phyloP scores from a whole-genome alignment of 1,139 yeast species.

The Arxiozyma slooffiae region DNA sequence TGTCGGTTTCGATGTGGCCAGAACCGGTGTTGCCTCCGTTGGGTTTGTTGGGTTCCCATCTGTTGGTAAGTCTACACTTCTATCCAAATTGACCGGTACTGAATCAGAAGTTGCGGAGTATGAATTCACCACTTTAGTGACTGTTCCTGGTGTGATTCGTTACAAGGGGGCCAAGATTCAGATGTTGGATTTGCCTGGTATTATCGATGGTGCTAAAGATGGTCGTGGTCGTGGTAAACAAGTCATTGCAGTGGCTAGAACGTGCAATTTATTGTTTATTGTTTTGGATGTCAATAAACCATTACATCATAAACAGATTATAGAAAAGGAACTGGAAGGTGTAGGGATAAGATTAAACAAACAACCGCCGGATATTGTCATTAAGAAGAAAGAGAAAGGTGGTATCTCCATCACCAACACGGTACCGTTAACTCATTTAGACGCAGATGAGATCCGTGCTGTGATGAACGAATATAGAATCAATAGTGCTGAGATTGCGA shows the following conservation, averaged over 20 bases:
- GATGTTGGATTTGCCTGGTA: slow-evolving; percentile 97
- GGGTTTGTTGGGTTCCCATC: slow-evolving; percentile 98
- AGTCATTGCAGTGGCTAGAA: slow-evolving; percentile 96
- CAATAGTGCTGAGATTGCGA: slow-evolving; percentile 92
- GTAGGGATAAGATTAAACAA: slow-evolving; percentile 92
- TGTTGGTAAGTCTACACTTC: slow-evolving; percentile 88
- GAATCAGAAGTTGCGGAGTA: slow-evolving; percentile 96
- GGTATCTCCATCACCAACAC: slow-evolving; percentile 91
- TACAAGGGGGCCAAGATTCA: slow-evolving; percentile 96
- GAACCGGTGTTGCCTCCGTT: slow-evolving; percentile 94
- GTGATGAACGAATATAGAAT: slow-evolving; percentile 93
- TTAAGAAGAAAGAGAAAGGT: slow-evolving; percentile 89
- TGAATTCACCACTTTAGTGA: slow-evolving; percentile 93
- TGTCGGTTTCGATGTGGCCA: slow-evolving; percentile 90
- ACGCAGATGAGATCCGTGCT: slow-evolving; percentile 86
- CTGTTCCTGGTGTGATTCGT: slow-evolving; percentile 93
- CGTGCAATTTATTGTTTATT: slow-evolving; percentile 84
- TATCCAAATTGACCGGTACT: slow-evolving; percentile 85
- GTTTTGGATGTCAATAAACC: slow-evolving; percentile 96
- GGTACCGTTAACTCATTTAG: slow-evolving; percentile 82
- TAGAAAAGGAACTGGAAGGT: slow-evolving; percentile 92
- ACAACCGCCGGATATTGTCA: slow-evolving; percentile 81
- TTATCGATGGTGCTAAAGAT: slow-evolving; percentile 97
- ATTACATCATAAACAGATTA: slow-evolving; percentile 81
- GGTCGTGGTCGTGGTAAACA: slow-evolving; percentile 99